Percentiles rank a stretch among this genome's conserved stretches.
Evolutionary conservation across 2,329 filamentous ascomycete species (phyloP).

Genomic region (Annulohypoxylon truncatum): DNA sequence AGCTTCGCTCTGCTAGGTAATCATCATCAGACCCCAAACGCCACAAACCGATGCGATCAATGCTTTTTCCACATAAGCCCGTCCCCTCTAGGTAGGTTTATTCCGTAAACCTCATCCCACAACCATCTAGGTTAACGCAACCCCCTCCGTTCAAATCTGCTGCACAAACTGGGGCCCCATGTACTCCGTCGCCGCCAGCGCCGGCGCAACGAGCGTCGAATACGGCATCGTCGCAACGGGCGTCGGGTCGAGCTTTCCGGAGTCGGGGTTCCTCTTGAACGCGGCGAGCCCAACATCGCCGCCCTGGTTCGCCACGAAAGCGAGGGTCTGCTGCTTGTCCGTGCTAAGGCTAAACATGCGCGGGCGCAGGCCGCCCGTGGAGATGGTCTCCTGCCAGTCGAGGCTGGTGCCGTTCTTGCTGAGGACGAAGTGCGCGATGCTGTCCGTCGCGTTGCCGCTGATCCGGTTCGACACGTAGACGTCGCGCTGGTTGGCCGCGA

Average conservation of each 20-base stretch:
- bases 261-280: conserved; percentile 47
- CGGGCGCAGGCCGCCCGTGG: conserved; percentile 51
- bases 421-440: conserved; percentile 59
- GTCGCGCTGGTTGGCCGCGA: conserved; percentile 56
- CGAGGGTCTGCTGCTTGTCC: conserved; percentile 46
- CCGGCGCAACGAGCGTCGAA: conserved; percentile 30
- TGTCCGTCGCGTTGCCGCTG: conserved; percentile 59
- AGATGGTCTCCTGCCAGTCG: conserved; percentile 40
- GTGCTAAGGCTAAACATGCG: conserved; percentile 60
- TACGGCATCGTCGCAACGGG: conserved; percentile 40
- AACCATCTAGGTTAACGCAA: too few relatives aligned
- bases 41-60: conserved; percentile 23
- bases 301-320: conserved; percentile 62
- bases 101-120: too few relatives aligned
- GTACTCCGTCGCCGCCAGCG: conserved; percentile 22
- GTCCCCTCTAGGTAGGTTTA: neutral
- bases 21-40: conserved; percentile 18
- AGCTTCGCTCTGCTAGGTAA: neutral
- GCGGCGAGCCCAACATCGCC: conserved; percentile 56
- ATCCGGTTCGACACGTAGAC: conserved; percentile 65
- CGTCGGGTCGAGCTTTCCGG: conserved; percentile 39
- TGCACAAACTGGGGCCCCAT: conserved; percentile 48
- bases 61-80: conserved; percentile 5
- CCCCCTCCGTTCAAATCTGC: conserved; percentile 40
- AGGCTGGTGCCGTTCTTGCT: conserved; percentile 38